phyloP scores from a whole-genome alignment of 2,329 filamentous ascomycete species.

The Phyllosticta citrichinensis region DNA sequence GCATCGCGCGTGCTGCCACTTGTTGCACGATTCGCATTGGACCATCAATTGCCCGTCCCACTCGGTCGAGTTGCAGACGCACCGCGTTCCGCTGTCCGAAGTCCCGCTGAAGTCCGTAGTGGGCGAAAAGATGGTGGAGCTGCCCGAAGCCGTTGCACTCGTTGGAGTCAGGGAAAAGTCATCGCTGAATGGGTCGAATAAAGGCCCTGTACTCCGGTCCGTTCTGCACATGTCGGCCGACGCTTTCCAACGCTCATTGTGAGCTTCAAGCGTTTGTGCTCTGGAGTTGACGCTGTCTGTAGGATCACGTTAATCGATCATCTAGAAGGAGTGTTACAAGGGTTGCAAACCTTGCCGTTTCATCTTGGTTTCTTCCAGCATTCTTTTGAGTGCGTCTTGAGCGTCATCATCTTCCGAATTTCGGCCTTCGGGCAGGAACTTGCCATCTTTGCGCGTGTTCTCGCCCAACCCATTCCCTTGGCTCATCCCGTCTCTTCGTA shows the following conservation, averaged over 20 bases:
- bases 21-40: conserved; percentile 54
- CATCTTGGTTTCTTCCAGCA: conserved; percentile 19
- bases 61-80: conserved; percentile 46
- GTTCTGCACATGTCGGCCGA: conserved; percentile 24
- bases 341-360: conserved; percentile 2
- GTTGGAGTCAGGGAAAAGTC: conserved; percentile 35
- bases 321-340: background rate
- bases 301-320: background rate
- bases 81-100: conserved; percentile 43
- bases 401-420: conserved; percentile 22
- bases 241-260: conserved; percentile 38
- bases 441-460: conserved; percentile 1
- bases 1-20: conserved; percentile 52
- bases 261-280: conserved; percentile 20
- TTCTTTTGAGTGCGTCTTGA: conserved; percentile 30
- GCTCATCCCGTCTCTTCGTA: conserved; percentile 25
- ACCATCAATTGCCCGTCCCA: conserved; percentile 48
- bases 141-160: conserved; percentile 32
- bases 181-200: conserved; percentile 28
- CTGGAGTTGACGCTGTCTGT: conserved; percentile 3
- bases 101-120: conserved; percentile 42
- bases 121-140: conserved; percentile 30
- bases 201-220: background rate
- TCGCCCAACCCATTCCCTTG: conserved; percentile 19
- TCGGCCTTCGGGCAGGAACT: background rate